A percentile compares a stretch with the other conserved stretches of the same genome.
Evolutionary conservation across 108 stramenopile species (phyloP).

Genomic region (Conticribra weissflogii): DNA sequence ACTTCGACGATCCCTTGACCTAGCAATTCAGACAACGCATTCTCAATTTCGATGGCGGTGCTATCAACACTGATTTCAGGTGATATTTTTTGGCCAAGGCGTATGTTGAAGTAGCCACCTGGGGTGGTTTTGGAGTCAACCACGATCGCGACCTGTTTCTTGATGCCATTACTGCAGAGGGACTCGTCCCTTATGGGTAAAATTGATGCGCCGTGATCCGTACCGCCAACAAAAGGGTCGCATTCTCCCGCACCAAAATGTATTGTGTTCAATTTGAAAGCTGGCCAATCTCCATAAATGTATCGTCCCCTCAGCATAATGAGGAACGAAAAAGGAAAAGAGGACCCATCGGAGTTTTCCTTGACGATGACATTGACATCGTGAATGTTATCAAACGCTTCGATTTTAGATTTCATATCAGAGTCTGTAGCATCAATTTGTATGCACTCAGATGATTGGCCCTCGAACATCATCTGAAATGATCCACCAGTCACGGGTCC

Average conservation of each 20-base stretch:
- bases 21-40: conserved; percentile 19
- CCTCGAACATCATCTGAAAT: conserved; percentile 35
- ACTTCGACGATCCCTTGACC: conserved; percentile 15
- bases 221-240: conserved; percentile 35
- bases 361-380: conserved; percentile 23
- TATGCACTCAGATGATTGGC: conserved; percentile 31
- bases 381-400: conserved; percentile 19
- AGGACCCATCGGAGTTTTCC: background rate
- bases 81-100: conserved; percentile 18
- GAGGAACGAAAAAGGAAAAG: conserved; percentile 22
- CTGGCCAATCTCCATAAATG: conserved; percentile 48
- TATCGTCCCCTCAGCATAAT: conserved; percentile 34
- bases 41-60: conserved; percentile 38
- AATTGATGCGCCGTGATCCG: conserved; percentile 17
- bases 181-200: conserved; percentile 45
- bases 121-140: conserved; percentile 29
- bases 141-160: conserved; percentile 35
- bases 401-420: conserved; percentile 28
- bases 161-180: conserved; percentile 25
- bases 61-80: conserved; percentile 13
- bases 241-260: conserved; percentile 39
- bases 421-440: conserved; percentile 35
- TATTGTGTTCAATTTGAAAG: conserved; percentile 21
- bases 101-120: conserved; percentile 31
- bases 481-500: conserved; percentile 27